Base-by-base conservation (phyloP, 2,329 filamentous ascomycete genomes). In the Trichoderma sp. region DNA sequence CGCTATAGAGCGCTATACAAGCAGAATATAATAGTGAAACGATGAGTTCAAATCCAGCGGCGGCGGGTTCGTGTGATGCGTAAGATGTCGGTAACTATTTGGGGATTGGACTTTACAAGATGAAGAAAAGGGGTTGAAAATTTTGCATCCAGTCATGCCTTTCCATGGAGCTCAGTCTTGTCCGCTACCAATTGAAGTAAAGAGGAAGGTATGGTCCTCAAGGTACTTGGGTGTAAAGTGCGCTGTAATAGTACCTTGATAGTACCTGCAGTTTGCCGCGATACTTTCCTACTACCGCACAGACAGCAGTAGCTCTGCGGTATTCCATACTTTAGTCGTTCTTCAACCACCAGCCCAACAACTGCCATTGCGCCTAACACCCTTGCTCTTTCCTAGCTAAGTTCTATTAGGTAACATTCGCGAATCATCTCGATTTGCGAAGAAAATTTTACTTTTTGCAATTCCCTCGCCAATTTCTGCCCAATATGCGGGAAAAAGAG, bases 371-470 rank as follows among this genome's bases (percentile, higher is more conserved):
- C 34, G 23, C 50, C 34, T 57, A 50, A 55, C 62, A 53, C 9
- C 50, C 32, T 43, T 58, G 64, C 53, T 39, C 64, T 15, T 67
- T n/a, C 50, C 17, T 9, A 23, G 23, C 17, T 36, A 26, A 17
- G 34, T 43, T 43, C 8, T 3, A 58, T 68, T 68, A 68, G 65
- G 65, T 68, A 68, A 68, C 55, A n/a, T 39, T 50, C n/a, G n/a
- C 55, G 28, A 50, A 34, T 32, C 12, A 17, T 43, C 36, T 36
- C n/a, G 36, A 23, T 36, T 55, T 7, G 39, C 5, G 32, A n/a
- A 13, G 20, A 53, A 55, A 28, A 57, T 57, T 36, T 55, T 36
- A 23, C 20, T 26, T 36, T 39, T 15, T 12, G 3, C 61, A 32
- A 50, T 64, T 28, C 43, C 20, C 50, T 30, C 32, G 1, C 64